Evolutionary conservation across 306 rosid species (phyloP), one percentile per base, ranked within the genome.

Genomic region (Delonix regia): DNA sequence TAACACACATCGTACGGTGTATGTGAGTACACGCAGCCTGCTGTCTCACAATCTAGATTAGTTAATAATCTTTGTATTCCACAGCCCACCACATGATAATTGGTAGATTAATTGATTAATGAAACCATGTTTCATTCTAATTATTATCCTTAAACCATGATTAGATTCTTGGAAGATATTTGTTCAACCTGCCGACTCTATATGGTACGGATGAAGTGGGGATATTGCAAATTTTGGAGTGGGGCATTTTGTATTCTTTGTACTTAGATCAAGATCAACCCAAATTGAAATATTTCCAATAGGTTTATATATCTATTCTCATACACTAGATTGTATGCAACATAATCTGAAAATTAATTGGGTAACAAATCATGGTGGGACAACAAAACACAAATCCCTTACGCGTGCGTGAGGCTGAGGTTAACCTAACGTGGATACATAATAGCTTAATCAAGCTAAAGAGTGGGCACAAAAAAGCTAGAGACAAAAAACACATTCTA

Each of bases 401-500:
- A 61, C 85, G 87, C 85, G 86, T 83, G 86, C 88, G 86, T 74
- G 80, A 83, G 83, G 48, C 70, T 76, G 78, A 78, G 88, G 81
- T 86, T 86, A 85, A 81, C 83, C 79, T 64, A 85, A 42, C 81
- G 71, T 80, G 67, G 49, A 62, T 80, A 62, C 41, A 57, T 21
- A 45, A 71, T 49, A 69, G 56, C 15, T 66, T 65, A 62, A 74
- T 71, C 51, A 77, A 33, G 38, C 25, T 7, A 18, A 33, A 77
- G 38, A 48, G 83, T 39, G 71, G 71, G 21, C 63, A 44, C 42
- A 1, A 61, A 79, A 81, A 75, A 53, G 67, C 18, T 42, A 78
- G 60, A 87, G 90, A 84, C 87, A 85, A 87, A 79, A 61, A 80
- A 82, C 84, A 78, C 88, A 77, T 82, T 80, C 84, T 56, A 86